Evolutionary conservation across 176 grass and related monocot species (phyloP).

Genomic region (Tuctoria greenei): DNA sequence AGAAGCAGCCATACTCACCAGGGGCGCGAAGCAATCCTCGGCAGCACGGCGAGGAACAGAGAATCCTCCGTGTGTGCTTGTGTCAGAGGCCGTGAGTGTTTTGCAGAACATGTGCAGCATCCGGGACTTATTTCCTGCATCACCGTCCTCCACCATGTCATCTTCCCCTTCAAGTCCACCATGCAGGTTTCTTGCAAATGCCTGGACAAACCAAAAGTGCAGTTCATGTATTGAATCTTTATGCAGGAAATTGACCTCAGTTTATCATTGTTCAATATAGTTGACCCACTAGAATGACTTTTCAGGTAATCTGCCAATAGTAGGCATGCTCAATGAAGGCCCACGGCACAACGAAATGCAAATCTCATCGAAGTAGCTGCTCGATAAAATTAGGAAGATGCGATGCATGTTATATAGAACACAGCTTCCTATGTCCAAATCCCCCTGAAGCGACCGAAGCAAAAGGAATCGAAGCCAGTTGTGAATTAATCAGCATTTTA

Average conservation of each 20-base stretch:
- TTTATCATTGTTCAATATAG: background rate
- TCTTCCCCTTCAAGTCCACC: constrained; percentile 46
- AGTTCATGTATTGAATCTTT: background rate
- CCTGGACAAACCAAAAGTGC: constrained; percentile 39
- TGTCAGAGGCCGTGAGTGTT: constrained; percentile 96
- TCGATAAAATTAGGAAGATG: constrained; percentile 5
- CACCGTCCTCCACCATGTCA: constrained; percentile 52
- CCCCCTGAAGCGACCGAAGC: background rate
- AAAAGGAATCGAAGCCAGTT: constrained; percentile 9
- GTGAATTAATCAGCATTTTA: constrained; percentile 19
- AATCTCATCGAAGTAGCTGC: background rate
- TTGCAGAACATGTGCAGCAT: constrained; percentile 99
- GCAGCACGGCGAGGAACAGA: constrained; percentile 98
- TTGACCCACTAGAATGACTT: background rate
- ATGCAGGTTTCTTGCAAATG: constrained; percentile 47
- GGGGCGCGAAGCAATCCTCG: constrained; percentile 85
- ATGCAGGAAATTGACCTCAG: background rate
- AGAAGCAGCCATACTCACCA: constrained; percentile 51
- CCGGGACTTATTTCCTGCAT: constrained; percentile 51
- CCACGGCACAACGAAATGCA: background rate
- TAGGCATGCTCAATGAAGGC: background rate
- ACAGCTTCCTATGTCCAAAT: background rate
- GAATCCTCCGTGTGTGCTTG: constrained; percentile 95
- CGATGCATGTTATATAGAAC: background rate
- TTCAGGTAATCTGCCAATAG: constrained; percentile 1